Percentiles rank a stretch among this genome's conserved stretches.
These are phyloP conservation scores for Glebionis coronaria DNA, from an alignment of 129 eudicot genomes.

Conservation along the genomic window DNA sequence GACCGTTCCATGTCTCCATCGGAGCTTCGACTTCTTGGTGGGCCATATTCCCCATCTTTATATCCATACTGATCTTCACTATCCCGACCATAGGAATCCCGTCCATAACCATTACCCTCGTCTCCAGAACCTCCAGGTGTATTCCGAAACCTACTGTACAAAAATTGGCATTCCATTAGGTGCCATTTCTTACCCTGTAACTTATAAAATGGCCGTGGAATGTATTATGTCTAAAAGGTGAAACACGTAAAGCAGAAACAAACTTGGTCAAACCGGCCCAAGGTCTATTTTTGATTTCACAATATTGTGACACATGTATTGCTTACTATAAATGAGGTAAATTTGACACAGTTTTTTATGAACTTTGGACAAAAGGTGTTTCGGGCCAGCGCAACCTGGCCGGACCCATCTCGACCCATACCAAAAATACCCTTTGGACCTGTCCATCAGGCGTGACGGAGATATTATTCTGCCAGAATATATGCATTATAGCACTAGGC, in stretches of 20 bases:
- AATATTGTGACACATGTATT: no score
- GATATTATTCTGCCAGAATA: neutral
- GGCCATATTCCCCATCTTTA: constrained; percentile 54
- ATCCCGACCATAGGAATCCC: constrained; percentile 66
- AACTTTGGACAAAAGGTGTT: neutral
- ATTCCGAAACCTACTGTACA: constrained; percentile 52
- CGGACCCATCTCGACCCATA: neutral
- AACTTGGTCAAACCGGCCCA: no score
- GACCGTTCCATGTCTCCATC: constrained; percentile 65
- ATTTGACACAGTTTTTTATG: neutral
- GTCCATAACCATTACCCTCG: constrained; percentile 67
- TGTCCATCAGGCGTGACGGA: neutral
- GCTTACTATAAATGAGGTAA: no score
- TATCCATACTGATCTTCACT: constrained; percentile 44
- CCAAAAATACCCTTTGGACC: neutral
- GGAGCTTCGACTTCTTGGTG: constrained; percentile 71
- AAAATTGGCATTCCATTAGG: neutral
- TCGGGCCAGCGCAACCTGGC: neutral
- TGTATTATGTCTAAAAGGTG: no score
- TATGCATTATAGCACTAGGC: neutral
- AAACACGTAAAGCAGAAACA: no score
- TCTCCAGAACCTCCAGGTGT: constrained; percentile 58
- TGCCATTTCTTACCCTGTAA: neutral
- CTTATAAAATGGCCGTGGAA: neutral
- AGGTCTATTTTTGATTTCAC: no score